Evolutionary conservation across 768 basidiomycete species (phyloP), one percentile per base, ranked within the genome.

Genomic region (Suillus occidentalis): DNA sequence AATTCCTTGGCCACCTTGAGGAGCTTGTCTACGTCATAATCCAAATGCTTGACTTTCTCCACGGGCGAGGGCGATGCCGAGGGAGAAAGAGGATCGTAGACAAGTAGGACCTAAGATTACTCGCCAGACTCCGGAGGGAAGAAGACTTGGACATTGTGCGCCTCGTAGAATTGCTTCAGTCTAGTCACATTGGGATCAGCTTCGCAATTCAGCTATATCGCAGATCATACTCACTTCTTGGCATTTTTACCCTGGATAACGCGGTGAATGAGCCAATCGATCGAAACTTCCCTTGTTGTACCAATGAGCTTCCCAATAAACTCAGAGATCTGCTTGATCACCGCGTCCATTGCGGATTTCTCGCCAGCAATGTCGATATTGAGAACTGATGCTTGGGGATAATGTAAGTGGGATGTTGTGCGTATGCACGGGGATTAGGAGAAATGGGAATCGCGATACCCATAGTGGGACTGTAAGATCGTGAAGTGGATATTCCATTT

Each of bases 191-290:
- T 18, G 28, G 6, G 10, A 42, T 59, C 1, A 59, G 40, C 58
- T 31, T 25, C 39, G 40, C 20, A 25, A 4, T 13, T 59, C 25
- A 28, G 25, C 39, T 10, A 28, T 20, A 28, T 58, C 22, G 4
- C 12, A 42, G 10, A 59, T 59, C 40, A 4, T 31, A 76, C 83
- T 50, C 72, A 93, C 90, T 88, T 94, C 79, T 91, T 89, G 18
- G 87, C 87, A 71, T 95, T 88, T 81, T 95, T 97, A 66, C 91
- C 94, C 66, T 83, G 88, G 67, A 99, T 84, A 70, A 95, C 82
- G 47, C 85, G 86, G 73, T 98, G 96, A 40, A 95, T 78, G 49
- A 97, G 85, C 87, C 92, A 93, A 76, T 99, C 95, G 64, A 98
- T 82, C 55, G 85, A 77, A 61, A 97, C 79, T 34, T 90, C 87